Conservation (phyloP, 2,329 filamentous ascomycete genomes). For the Neonectria sp. region DNA sequence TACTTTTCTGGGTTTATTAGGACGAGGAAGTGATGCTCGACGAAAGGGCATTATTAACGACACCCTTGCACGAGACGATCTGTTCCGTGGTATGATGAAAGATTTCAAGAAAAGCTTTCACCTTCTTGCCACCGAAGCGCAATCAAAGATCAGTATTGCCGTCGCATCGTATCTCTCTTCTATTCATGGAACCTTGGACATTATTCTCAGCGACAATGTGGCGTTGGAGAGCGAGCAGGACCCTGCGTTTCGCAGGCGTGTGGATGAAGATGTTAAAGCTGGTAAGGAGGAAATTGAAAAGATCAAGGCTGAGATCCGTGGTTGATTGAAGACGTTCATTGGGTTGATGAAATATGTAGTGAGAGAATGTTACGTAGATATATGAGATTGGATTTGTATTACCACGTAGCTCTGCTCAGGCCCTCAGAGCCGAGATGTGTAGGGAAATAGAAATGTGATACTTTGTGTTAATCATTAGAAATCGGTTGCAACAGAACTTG, state of each 20-base stretch:
- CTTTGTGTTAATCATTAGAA: no score
- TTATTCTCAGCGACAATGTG: constrained; percentile 56
- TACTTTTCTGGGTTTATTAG: constrained; percentile 39
- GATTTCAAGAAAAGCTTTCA: constrained; percentile 45
- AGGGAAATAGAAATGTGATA: no score
- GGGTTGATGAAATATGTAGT: background rate
- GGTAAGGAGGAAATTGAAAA: constrained; percentile 24
- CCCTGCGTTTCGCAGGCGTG: constrained; percentile 51
- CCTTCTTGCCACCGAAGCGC: constrained; percentile 36
- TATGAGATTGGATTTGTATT: background rate
- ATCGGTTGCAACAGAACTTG: no score
- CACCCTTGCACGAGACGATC: constrained; percentile 39
- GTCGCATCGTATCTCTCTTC: constrained; percentile 44
- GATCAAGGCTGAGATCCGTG: constrained; percentile 13
- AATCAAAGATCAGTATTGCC: constrained; percentile 38
- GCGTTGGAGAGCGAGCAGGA: constrained; percentile 55
- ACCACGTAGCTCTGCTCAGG: no score
- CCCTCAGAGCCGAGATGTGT: no score
- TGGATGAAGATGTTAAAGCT: constrained; percentile 36
- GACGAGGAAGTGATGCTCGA: constrained; percentile 50
- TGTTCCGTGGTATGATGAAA: constrained; percentile 52
- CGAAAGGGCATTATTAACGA: constrained; percentile 53
- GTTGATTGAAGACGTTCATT: background rate
- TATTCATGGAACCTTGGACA: constrained; percentile 51
- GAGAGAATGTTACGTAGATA: background rate